Evolutionary conservation across 2,329 filamentous ascomycete species (phyloP).

Genomic region (Alternaria incomplexa): DNA sequence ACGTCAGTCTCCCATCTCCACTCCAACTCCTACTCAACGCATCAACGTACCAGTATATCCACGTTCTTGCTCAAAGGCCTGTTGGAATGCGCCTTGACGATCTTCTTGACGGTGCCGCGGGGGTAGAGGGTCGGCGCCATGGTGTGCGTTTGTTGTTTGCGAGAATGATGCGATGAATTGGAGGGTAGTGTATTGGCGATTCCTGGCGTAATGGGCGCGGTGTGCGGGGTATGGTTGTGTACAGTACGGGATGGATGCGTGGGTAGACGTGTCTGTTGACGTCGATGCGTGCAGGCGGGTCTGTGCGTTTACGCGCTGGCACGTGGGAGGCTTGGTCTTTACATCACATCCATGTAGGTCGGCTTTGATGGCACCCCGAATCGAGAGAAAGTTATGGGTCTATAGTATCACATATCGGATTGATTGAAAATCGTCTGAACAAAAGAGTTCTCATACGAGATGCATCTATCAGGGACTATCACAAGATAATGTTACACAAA

Average conservation of each 20-base stretch:
- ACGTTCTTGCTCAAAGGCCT: conserved; percentile 82
- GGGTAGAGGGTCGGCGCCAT: conserved; percentile 78
- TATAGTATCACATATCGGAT: neutral
- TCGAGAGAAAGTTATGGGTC: too few relatives aligned
- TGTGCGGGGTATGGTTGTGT: neutral
- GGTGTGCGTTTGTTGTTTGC: neutral
- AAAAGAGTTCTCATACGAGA: conserved; percentile 45
- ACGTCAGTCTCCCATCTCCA: neutral
- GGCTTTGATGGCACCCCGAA: too few relatives aligned
- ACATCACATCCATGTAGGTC: too few relatives aligned
- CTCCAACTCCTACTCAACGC: neutral
- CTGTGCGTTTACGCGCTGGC: conserved; percentile 12
- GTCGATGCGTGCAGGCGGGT: neutral
- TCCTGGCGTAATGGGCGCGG: too few relatives aligned
- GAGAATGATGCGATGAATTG: neutral
- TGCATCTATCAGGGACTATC: conserved; percentile 50
- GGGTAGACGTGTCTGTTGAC: conserved; percentile 1
- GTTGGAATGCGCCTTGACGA: conserved; percentile 86
- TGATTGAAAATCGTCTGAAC: conserved; percentile 14
- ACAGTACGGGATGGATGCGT: neutral
- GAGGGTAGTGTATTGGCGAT: too few relatives aligned
- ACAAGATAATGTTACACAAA: conserved; percentile 52
- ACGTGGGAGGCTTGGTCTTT: neutral
- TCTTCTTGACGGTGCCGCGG: conserved; percentile 83
- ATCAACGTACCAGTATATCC: conserved; percentile 73